Conservation (phyloP, 208 protist genomes). For the Leishmania martiniquensis region DNA sequence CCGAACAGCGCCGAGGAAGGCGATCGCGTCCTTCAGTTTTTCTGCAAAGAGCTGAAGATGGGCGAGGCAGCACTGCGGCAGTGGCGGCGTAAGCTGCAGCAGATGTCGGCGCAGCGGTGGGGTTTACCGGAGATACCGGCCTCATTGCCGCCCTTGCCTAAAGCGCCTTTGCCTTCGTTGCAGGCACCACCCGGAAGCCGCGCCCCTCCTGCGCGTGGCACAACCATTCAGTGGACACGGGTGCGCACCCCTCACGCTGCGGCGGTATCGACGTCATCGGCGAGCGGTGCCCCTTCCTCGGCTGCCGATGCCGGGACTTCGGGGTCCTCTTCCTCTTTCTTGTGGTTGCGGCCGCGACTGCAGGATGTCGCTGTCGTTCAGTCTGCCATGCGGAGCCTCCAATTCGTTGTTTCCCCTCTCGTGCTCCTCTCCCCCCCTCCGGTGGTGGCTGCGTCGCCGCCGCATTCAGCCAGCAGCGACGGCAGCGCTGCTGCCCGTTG, state of each 20-base stretch:
- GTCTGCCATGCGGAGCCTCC: constrained; percentile 38
- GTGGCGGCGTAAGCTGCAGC: constrained; percentile 46
- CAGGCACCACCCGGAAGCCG: not conserved
- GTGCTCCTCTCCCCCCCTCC: constrained; percentile 52
- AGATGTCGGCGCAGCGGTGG: constrained; percentile 39
- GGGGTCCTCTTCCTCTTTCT: constrained; percentile 5
- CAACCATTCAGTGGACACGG: constrained; percentile 19
- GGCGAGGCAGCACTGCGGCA: constrained; percentile 37
- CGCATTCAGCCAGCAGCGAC: not conserved
- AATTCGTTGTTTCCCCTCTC: constrained; percentile 67
- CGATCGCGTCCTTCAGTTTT: constrained; percentile 50
- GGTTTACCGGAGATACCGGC: not conserved
- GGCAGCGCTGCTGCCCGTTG: not conserved
- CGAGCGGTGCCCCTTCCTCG: not conserved
- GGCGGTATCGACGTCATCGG: not conserved
- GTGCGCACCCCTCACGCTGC: constrained; percentile 3
- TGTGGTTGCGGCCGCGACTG: constrained; percentile 39
- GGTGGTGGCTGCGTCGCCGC: not conserved
- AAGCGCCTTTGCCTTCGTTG: not conserved
- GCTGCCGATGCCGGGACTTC: not conserved
- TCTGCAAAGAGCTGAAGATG: constrained; percentile 75
- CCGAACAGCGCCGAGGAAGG: constrained; percentile 43
- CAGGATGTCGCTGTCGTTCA: constrained; percentile 62
- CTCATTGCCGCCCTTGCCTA: not conserved
- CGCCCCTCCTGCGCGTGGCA: not conserved